phyloP scores from a whole-genome alignment of 805 yeast genomes.

The Candida easanensis region DNA sequence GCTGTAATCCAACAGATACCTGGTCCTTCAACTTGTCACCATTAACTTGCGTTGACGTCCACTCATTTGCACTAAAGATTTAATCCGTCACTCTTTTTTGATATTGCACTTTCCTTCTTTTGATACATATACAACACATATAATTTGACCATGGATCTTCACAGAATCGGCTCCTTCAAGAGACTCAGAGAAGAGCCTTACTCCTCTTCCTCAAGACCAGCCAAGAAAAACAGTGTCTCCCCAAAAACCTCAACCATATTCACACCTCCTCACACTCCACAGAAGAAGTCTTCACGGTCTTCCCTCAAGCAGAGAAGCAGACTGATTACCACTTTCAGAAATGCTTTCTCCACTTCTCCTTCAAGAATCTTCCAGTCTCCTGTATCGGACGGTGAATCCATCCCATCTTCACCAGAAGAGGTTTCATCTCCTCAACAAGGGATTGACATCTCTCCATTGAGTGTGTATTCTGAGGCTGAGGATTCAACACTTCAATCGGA shows the following conservation, averaged over 20 bases:
- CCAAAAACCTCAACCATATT: constrained; percentile 9
- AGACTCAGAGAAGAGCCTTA: constrained; percentile 23
- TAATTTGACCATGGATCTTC: constrained; percentile 7
- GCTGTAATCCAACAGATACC: background rate
- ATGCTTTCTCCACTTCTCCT: constrained; percentile 15
- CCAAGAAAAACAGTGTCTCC: constrained; percentile 19
- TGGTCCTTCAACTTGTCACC: constrained; percentile 23
- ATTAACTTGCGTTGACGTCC: constrained; percentile 33
- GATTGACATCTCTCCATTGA: constrained; percentile 5
- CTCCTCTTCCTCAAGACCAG: constrained; percentile 14
- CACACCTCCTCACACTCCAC: constrained; percentile 19
- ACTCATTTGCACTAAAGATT: constrained; percentile 18
- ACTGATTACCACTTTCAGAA: constrained; percentile 25
- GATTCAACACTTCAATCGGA: constrained; percentile 1
- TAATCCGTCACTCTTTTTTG: constrained; percentile 12
- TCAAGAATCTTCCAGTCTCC: constrained; percentile 15
- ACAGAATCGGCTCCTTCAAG: constrained; percentile 18
- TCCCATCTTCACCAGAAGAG: constrained; percentile 8
- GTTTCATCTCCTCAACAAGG: constrained; percentile 3
- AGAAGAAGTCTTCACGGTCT: constrained; percentile 9
- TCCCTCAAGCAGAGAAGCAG: constrained; percentile 14
- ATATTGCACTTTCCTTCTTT: background rate
- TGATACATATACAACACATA: background rate
- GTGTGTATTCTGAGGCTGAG: constrained; percentile 3
- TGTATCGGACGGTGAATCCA: constrained; percentile 13